Percentiles rank a stretch among this genome's conserved stretches.
These are phyloP conservation scores for Penicillium sp. DNA, from an alignment of 2,329 filamentous ascomycete species.

Conservation along the genomic window DNA sequence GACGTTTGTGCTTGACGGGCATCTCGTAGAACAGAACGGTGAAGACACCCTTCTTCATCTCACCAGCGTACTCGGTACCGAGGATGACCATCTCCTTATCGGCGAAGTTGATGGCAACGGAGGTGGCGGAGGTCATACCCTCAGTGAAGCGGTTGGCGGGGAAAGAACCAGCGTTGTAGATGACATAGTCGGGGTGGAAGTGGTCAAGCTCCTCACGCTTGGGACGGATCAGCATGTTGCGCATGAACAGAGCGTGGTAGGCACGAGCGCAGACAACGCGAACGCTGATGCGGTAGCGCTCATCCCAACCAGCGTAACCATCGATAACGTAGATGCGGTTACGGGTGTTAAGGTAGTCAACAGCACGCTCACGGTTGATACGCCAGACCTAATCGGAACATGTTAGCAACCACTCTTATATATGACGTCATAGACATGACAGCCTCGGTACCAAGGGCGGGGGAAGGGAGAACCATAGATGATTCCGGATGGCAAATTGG, in stretches of 20 bases:
- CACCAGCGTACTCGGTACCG: constrained; percentile 95
- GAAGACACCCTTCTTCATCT: constrained; percentile 99
- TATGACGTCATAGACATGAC: constrained; percentile 36
- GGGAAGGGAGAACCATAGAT: constrained; percentile 6
- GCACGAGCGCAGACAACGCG: constrained; percentile 97
- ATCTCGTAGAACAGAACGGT: constrained; percentile 99
- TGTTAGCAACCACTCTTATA: constrained; percentile 18
- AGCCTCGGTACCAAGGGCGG: constrained; percentile 18
- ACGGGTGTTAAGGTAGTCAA: constrained; percentile 98
- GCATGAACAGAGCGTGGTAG: constrained; percentile 99
- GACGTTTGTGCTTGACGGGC: constrained; percentile 99
- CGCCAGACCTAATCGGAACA: constrained; percentile 77
- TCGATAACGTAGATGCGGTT: constrained; percentile 99
- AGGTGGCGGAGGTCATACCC: constrained; percentile 98
- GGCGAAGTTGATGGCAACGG: constrained; percentile 97
- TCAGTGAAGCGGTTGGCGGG: constrained; percentile 97
- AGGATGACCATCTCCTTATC: constrained; percentile 99
- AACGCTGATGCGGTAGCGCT: constrained; percentile 96
- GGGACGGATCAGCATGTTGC: constrained; percentile 99
- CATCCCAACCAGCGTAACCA: constrained; percentile 96
- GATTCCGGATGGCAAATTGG: constrained; percentile 7
- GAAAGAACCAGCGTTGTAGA: constrained; percentile 99
- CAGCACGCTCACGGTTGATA: constrained; percentile 97
- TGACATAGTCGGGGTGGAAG: constrained; percentile 99
- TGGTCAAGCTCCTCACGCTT: constrained; percentile 86